Evolutionary conservation across 148 eudicot species (phyloP).

Genomic region (Salicornia ramosissima): DNA sequence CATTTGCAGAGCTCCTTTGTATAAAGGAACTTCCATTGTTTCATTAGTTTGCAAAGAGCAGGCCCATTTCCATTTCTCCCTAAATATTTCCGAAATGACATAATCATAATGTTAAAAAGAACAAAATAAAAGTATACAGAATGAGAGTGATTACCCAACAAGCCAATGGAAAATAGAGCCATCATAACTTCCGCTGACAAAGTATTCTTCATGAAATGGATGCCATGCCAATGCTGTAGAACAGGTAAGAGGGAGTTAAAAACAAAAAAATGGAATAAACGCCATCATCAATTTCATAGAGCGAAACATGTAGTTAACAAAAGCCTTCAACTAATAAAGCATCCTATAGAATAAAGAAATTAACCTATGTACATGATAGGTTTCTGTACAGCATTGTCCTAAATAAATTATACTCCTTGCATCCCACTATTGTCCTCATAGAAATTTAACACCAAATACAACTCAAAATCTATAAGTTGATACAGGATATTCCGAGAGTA

Average conservation of each 20-base stretch:
- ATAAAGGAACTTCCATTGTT: too few species aligned
- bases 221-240: slow-evolving; percentile 92
- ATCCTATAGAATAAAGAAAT: not conserved
- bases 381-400: not conserved
- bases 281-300: not conserved
- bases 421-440: not conserved
- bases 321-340: not conserved
- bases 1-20: not conserved
- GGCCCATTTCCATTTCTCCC: not conserved
- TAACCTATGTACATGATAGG: not conserved
- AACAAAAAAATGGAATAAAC: not conserved
- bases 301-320: not conserved
- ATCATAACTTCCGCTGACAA: slow-evolving; percentile 97
- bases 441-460: not conserved
- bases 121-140: too few species aligned
- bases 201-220: slow-evolving; percentile 96
- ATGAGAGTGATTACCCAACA: slow-evolving; percentile 65
- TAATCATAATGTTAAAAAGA: too few species aligned
- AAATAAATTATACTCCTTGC: not conserved
- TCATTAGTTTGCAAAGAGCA: not conserved
- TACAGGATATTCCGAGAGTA: not conserved
- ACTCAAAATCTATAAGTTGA: not conserved
- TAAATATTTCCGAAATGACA: not conserved
- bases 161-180: slow-evolving; percentile 98
- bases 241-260: slow-evolving; percentile 3